A percentile compares a stretch with the other conserved stretches of the same genome.
Conservation (phyloP, 2,329 filamentous ascomycete genomes). For the Ceratocystis lukuohia region DNA sequence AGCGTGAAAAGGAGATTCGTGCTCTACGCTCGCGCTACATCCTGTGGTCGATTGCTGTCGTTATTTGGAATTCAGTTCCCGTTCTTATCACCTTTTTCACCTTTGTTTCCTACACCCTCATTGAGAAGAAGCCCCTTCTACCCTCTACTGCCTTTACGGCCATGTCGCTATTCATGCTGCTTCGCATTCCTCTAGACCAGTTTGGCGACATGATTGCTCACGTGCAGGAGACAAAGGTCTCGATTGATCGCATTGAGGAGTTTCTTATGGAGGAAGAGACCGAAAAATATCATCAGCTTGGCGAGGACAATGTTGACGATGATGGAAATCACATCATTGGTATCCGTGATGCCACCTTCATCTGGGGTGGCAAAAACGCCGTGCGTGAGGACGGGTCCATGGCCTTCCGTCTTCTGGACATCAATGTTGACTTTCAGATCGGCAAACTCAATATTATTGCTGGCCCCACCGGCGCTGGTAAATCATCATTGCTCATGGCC, state of each 20-base stretch:
- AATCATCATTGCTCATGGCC: slow-evolving; percentile 92
- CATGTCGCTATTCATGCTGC: slow-evolving; percentile 85
- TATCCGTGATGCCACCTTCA: slow-evolving; percentile 71
- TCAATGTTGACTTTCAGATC: slow-evolving; percentile 70
- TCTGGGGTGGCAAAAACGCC: slow-evolving; percentile 66
- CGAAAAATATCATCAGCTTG: slow-evolving; percentile 81
- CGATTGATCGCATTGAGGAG: slow-evolving; percentile 88
- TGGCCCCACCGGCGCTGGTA: slow-evolving; percentile 85
- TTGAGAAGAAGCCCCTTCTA: slow-evolving; percentile 79
- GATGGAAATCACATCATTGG: slow-evolving; percentile 64
- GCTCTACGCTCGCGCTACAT: slow-evolving; percentile 72
- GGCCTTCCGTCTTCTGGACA: slow-evolving; percentile 68
- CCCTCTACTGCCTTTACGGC: slow-evolving; percentile 93
- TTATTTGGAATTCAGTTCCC: slow-evolving; percentile 91
- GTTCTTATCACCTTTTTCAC: slow-evolving; percentile 93
- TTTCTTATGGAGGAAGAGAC: slow-evolving; percentile 91
- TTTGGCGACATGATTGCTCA: slow-evolving; percentile 97
- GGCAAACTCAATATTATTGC: slow-evolving; percentile 86
- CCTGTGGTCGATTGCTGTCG: slow-evolving; percentile 81
- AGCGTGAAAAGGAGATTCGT: slow-evolving; percentile 63
- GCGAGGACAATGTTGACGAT: slow-evolving; percentile 53
- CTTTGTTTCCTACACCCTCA: slow-evolving; percentile 80
- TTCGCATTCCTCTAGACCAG: slow-evolving; percentile 87
- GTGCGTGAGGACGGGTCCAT: slow-evolving; percentile 51
- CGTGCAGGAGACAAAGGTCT: slow-evolving; percentile 94